phyloP scores from a whole-genome alignment of 2,329 filamentous ascomycete species.

The Calonectria henricotiae region DNA sequence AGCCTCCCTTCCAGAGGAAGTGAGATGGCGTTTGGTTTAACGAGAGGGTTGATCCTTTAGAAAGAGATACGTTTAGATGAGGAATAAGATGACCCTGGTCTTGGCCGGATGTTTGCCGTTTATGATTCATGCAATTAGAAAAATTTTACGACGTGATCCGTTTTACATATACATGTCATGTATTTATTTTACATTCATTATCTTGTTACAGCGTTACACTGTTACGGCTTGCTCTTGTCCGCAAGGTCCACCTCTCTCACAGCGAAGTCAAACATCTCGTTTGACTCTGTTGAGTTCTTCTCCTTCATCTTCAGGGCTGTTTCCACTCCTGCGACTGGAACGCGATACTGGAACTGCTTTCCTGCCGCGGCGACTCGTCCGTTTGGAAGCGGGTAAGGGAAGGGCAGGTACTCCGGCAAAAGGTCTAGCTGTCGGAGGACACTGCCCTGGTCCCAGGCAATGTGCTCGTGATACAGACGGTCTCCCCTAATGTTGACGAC shows the following conservation, averaged over 20 bases:
- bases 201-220: background rate
- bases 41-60: conserved; percentile 39
- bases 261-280: conserved; percentile 54
- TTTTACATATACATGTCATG: background rate
- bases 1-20: conserved; percentile 29
- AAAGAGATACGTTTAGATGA: conserved; percentile 43
- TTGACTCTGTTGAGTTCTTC: conserved; percentile 53
- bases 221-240: background rate
- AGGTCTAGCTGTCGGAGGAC: conserved; percentile 74
- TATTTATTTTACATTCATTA: background rate
- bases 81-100: conserved; percentile 31
- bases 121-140: background rate
- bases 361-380: conserved; percentile 51
- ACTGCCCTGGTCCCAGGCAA: conserved; percentile 79
- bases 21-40: conserved; percentile 46
- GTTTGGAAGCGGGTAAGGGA: conserved; percentile 69
- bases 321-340: conserved; percentile 56
- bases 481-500: conserved; percentile 78
- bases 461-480: conserved; percentile 77
- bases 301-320: conserved; percentile 56
- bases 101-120: background rate
- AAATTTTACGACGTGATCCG: background rate
- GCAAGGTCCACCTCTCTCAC: conserved; percentile 39
- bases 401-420: conserved; percentile 74
- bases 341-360: conserved; percentile 51